Base-by-base conservation (phyloP, 345 rosid genomes). In the Clarkia xantiana region DNA sequence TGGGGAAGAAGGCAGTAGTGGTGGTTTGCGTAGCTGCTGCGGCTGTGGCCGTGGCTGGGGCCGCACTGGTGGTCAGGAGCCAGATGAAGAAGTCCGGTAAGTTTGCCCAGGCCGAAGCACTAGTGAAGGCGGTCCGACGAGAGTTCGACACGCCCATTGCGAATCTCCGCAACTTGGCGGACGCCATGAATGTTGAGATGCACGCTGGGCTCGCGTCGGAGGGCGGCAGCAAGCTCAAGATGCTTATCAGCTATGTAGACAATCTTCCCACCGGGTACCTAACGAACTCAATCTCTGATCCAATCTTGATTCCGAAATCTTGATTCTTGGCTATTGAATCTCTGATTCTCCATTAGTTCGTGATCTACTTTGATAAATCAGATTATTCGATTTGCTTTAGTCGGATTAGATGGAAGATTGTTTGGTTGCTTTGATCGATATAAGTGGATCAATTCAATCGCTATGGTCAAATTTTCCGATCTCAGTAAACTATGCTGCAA, bases 161-260 rank as follows among this genome's bases (percentile, higher is more conserved):
- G 63, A 85, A 77, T 70, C 76, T 89, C 40, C 69, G 65, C 51
- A 82, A 79, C 74, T 73, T 84, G 58, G 97, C 93, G 2, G 93
- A 88, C 19, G 94, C 97, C 15, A 79, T 88, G 97, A 58, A 79
- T 25, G 86, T 67, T 39, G 93, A 84, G 87, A 89, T 89, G 94
- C 84, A 80, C 68, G 90, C 90, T 3, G 97, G 94, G 8, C 90
- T 89, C 14, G 86, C 87, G 4, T 85, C 90, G 1, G 95, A 89
- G 15, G 90, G 94, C 54, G 95, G 90, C 6, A 89, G 94, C 57
- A 78, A 85, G 68, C 87, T 89, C 57, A 85, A 82, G 79, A 89
- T 89, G 95, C 55, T 89, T 49, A 77, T 85, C 65, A 89, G 95
- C 94, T 85, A 71, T 42, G 97, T 85, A 2, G 95, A 85, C 56